Conservation (phyloP, 1,284 basidiomycete species). For the Chondrostereum purpureum region DNA sequence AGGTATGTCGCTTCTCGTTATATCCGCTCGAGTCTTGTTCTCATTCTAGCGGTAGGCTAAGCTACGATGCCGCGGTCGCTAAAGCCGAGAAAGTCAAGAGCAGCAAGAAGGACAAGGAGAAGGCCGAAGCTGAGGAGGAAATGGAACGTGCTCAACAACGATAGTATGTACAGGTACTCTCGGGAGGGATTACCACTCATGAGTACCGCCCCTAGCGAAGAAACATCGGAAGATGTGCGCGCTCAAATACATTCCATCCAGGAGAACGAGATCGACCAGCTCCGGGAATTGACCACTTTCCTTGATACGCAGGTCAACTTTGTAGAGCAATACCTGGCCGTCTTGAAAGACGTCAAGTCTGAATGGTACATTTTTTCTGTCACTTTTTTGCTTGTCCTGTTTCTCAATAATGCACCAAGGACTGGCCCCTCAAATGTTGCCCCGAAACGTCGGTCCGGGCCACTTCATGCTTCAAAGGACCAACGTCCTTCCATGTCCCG, state of each 20-base stretch:
- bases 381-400: not conserved
- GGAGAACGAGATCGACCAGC: slow-evolving; percentile 66
- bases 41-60: slow-evolving; percentile 40
- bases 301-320: slow-evolving; percentile 71
- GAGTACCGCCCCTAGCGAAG: slow-evolving; percentile 48
- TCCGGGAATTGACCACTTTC: slow-evolving; percentile 61
- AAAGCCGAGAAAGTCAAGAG: slow-evolving; percentile 61
- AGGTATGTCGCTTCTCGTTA: slow-evolving; percentile 41
- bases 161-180: slow-evolving; percentile 50
- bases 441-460: not conserved
- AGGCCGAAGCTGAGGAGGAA: slow-evolving; percentile 69
- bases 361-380: slow-evolving; percentile 62
- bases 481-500: slow-evolving; percentile 2
- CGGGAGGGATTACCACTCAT: slow-evolving; percentile 4
- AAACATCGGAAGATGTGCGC: slow-evolving; percentile 74
- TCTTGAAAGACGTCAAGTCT: slow-evolving; percentile 59
- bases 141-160: slow-evolving; percentile 59
- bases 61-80: slow-evolving; percentile 66
- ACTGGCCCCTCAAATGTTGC: slow-evolving; percentile 1
- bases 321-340: slow-evolving; percentile 63
- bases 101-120: slow-evolving; percentile 71
- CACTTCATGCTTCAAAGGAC: slow-evolving; percentile 1
- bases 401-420: not conserved
- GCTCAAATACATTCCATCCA: slow-evolving; percentile 71
- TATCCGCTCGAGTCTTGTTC: not conserved